Evolutionary conservation across 176 grass and related monocot species (phyloP), one percentile per base, ranked within the genome.

Genomic region (Lolium multiflorum): DNA sequence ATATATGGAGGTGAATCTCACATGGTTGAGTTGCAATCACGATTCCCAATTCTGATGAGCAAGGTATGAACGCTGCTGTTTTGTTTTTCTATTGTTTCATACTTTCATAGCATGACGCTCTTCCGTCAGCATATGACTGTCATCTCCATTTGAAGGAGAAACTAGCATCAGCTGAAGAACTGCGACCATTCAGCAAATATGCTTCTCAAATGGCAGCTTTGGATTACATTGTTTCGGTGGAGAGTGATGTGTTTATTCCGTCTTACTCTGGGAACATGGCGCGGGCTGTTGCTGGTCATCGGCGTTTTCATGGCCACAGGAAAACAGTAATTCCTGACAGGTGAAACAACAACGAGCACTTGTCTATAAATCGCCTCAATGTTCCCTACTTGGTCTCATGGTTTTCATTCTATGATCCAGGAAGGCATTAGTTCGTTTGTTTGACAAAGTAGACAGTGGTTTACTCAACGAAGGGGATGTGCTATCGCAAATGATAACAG

Each of bases 151-250:
- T 92, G 50, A 73, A 99, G 97, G 97, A 99, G 73, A 94, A 88
- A 77, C 90, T 99, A 54, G 89, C 90, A 26, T 92, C 94, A 26
- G 90, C 89, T 20, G 87, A 94, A 79, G 92, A 99, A 82, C 70
- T 99, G 12, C 71, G 78, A 82, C 89, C 92, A 46, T 99, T 99
- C 69, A 89, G 90, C 18, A 87, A 87, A 39, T 90, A 90, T 47
- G 97, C 97, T 73, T 87, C 97, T 82, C 97, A 99, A 85, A 94
- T 96, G 97, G 97, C 97, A 55, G 94, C 97, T 82, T 81, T 99
- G 63, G 97, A 99, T 83, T 99, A 99, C 76, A 99, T 94, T n/a
- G 97, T 99, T 71, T 96, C 94, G 3, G 97, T 99, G 63, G 89
- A 96, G 82, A 99, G 97, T 60, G 77, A 99, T 83, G 92, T 94